Percentiles rank a stretch among this genome's conserved stretches.
Conservation (phyloP, 192 early-diverging fungal species). For the Backusella parvicylindrica region DNA sequence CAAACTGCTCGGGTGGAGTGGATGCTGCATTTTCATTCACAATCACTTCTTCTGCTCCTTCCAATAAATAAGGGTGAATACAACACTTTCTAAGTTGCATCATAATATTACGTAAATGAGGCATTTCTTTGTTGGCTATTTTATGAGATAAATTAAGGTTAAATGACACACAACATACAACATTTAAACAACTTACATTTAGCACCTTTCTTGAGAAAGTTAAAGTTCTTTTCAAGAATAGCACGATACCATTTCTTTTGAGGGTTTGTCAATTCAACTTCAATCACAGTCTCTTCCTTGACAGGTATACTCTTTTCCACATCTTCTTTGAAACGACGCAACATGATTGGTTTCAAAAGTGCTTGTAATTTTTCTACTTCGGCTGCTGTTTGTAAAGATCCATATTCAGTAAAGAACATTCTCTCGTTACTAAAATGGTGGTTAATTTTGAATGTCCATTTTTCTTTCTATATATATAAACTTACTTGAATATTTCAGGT, state of each 20-base stretch:
- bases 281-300: conserved; percentile 87
- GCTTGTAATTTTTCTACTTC: conserved; percentile 78
- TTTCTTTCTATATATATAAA: neutral
- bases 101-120: conserved; percentile 82
- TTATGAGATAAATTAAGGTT: neutral
- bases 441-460: neutral
- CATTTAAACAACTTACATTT: conserved; percentile 35
- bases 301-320: conserved; percentile 86
- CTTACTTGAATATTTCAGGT: conserved; percentile 48
- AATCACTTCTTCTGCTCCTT: conserved; percentile 78
- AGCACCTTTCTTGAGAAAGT: conserved; percentile 73
- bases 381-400: conserved; percentile 59
- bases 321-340: conserved; percentile 85
- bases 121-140: conserved; percentile 50
- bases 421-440: conserved; percentile 55
- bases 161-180: too few species aligned
- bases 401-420: conserved; percentile 68
- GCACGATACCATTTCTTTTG: conserved; percentile 88
- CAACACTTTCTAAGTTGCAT: conserved; percentile 89
- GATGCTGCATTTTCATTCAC: conserved; percentile 56
- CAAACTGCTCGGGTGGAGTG: conserved; percentile 60
- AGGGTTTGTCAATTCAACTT: conserved; percentile 78
- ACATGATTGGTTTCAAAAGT: conserved; percentile 80
- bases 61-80: conserved; percentile 79
- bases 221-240: conserved; percentile 79